Evolutionary conservation across 2,329 filamentous ascomycete genomes (phyloP).

Genomic region (Ramichloridium luteum): DNA sequence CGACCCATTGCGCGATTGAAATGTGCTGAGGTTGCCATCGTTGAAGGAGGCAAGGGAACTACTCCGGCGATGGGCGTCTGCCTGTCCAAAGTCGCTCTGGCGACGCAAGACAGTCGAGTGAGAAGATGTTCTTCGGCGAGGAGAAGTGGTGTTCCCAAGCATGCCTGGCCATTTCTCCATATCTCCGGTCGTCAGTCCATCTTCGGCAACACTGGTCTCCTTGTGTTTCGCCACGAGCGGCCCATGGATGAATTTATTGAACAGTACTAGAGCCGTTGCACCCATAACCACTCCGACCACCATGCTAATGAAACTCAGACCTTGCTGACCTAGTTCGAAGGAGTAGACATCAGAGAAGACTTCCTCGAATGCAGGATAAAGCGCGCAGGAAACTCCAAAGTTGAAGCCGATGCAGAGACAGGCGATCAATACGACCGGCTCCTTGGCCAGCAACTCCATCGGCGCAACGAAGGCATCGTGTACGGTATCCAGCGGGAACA

Average conservation of each 20-base stretch:
- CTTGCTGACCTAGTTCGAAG: slow-evolving; percentile 22
- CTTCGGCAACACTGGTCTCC: slow-evolving; percentile 6
- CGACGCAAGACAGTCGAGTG: slow-evolving; percentile 3
- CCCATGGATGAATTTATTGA: slow-evolving; percentile 20
- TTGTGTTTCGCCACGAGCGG: slow-evolving; percentile 10
- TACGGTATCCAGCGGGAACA: slow-evolving; percentile 14
- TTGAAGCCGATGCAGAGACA: slow-evolving; percentile 9
- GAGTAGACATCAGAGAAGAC: slow-evolving; percentile 16
- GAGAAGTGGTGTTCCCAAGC: too few species aligned
- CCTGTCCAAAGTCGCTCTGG: slow-evolving; percentile 2
- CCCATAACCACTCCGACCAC: slow-evolving; percentile 21
- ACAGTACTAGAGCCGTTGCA: slow-evolving; percentile 19
- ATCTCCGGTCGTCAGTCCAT: slow-evolving; percentile 3
- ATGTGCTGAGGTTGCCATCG: slow-evolving; percentile 3
- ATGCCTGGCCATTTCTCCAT: slow-evolving; percentile 2
- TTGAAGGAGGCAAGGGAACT: slow-evolving; percentile 1
- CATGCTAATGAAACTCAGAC: slow-evolving; percentile 25
- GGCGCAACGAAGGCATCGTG: slow-evolving; percentile 14
- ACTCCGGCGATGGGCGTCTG: slow-evolving; percentile 5
- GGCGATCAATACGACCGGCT: slow-evolving; percentile 19
- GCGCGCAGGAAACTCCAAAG: slow-evolving; percentile 15
- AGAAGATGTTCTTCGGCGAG: too few species aligned
- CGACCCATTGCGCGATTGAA: neutral
- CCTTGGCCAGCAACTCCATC: slow-evolving; percentile 16
- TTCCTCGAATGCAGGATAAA: slow-evolving; percentile 12